phyloP scores from a whole-genome alignment of 495 filamentous ascomycete genomes.

The Penicillium cosmopolitanum region DNA sequence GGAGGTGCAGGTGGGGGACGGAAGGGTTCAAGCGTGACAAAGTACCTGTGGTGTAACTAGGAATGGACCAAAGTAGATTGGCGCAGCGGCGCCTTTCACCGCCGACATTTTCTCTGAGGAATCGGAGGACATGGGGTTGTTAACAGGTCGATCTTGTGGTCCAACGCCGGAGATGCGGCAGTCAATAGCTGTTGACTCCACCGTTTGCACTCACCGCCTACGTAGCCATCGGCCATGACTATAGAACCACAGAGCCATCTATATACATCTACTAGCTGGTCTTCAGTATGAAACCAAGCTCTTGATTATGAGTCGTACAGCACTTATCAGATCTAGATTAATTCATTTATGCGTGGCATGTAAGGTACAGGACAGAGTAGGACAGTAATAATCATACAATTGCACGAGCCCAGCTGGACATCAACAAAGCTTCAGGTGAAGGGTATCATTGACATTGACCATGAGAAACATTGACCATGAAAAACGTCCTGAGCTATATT shows the following conservation, averaged over 20 bases:
- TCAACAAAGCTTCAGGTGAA: slow-evolving; percentile 16
- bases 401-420: slow-evolving; percentile 1
- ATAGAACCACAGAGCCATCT: no score
- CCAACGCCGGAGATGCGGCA: slow-evolving; percentile 6
- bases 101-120: slow-evolving; percentile 23
- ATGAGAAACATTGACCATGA: slow-evolving; percentile 38
- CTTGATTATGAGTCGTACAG: no score
- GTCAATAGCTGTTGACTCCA: background rate
- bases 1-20: background rate
- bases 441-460: slow-evolving; percentile 50
- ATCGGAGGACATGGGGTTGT: slow-evolving; percentile 4
- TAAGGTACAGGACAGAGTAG: background rate
- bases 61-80: slow-evolving; percentile 52
- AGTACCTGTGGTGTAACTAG: slow-evolving; percentile 50
- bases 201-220: slow-evolving; percentile 1
- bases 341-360: background rate
- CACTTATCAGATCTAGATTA: background rate
- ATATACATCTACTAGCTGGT: no score
- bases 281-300: background rate
- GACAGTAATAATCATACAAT: background rate
- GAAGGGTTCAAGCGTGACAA: background rate
- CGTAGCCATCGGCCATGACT: background rate
- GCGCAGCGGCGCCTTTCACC: slow-evolving; percentile 33
- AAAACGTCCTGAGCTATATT: slow-evolving; percentile 38
- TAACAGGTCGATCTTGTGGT: slow-evolving; percentile 1